Percentiles rank a stretch among this genome's conserved stretches.
phyloP scores from a whole-genome alignment of 257 asterid genomes.

The Solanum pennellii region DNA sequence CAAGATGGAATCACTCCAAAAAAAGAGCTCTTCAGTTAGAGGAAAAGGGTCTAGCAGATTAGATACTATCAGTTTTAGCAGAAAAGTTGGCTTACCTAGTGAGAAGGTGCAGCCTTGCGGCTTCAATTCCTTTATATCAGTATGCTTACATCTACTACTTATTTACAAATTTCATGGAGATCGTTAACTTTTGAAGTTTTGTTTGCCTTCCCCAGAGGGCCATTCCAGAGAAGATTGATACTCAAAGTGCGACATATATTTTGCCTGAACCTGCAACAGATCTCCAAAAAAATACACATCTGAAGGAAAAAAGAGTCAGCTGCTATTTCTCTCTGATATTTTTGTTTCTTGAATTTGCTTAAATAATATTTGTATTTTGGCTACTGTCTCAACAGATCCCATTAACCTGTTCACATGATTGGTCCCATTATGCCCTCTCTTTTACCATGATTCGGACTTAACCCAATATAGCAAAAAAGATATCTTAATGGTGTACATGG shows the following conservation, averaged over 20 bases:
- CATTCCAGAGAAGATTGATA: slow-evolving; percentile 23
- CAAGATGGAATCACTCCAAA: slow-evolving; percentile 31
- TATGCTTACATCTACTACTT: neutral
- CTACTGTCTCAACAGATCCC: neutral
- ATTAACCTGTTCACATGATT: neutral
- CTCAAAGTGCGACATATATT: slow-evolving; percentile 23
- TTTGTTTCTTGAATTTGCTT: neutral
- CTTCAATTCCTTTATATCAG: neutral
- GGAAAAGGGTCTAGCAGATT: slow-evolving; percentile 20
- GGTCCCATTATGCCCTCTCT: neutral
- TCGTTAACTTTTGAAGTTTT: slow-evolving; percentile 11
- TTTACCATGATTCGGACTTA: neutral
- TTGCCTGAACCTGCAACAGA: slow-evolving; percentile 14
- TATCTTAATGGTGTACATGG: neutral
- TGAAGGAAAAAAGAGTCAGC: slow-evolving; percentile 39
- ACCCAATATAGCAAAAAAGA: neutral
- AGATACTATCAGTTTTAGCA: slow-evolving; percentile 37
- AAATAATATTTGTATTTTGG: neutral
- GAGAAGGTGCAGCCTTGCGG: slow-evolving; percentile 31
- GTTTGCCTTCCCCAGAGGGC: slow-evolving; percentile 30
- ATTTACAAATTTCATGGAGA: neutral
- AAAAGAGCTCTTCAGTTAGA: slow-evolving; percentile 29
- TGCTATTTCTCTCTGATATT: neutral
- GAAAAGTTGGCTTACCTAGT: slow-evolving; percentile 25
- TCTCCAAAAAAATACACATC: slow-evolving; percentile 13